Evolutionary conservation across 176 grass and related monocot genomes (phyloP).

Genomic region (Coix lacrymajobi): DNA sequence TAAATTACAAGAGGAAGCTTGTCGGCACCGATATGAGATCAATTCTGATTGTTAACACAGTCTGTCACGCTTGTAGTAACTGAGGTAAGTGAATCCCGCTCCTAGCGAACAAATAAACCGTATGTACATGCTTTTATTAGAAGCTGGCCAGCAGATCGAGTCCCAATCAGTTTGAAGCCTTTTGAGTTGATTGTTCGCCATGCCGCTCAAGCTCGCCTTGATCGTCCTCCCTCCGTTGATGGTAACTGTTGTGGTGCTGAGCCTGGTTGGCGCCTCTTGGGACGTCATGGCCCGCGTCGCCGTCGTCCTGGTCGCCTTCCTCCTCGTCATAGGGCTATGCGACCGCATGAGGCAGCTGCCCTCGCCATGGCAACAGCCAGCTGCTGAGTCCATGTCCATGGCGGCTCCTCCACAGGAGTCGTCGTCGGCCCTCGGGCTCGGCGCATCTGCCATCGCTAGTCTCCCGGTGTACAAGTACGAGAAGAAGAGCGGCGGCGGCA

Average conservation of each 20-base stretch:
- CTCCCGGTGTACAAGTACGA: neutral
- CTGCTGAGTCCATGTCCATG: neutral
- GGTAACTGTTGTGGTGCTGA: neutral
- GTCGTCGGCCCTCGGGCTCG: neutral
- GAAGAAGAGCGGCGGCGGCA: neutral
- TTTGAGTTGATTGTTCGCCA: neutral
- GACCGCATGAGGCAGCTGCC: neutral
- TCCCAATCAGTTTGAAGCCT: neutral
- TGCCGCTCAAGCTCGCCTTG: conserved; percentile 17
- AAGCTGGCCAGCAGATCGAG: neutral
- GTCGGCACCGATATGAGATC: neutral
- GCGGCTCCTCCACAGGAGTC: neutral
- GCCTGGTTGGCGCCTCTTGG: conserved; percentile 1
- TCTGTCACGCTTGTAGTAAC: neutral
- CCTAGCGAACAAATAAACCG: neutral
- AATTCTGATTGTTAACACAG: neutral
- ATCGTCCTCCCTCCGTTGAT: neutral
- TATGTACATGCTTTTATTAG: neutral
- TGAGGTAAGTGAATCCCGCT: neutral
- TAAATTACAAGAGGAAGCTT: neutral
- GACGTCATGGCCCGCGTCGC: neutral
- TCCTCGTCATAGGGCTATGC: conserved; percentile 4
- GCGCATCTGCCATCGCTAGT: neutral
- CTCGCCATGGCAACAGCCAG: neutral
- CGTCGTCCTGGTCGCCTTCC: neutral